Evolutionary conservation across 352 stramenopile genomes (phyloP).

Genomic region (Pythium oligandrum): DNA sequence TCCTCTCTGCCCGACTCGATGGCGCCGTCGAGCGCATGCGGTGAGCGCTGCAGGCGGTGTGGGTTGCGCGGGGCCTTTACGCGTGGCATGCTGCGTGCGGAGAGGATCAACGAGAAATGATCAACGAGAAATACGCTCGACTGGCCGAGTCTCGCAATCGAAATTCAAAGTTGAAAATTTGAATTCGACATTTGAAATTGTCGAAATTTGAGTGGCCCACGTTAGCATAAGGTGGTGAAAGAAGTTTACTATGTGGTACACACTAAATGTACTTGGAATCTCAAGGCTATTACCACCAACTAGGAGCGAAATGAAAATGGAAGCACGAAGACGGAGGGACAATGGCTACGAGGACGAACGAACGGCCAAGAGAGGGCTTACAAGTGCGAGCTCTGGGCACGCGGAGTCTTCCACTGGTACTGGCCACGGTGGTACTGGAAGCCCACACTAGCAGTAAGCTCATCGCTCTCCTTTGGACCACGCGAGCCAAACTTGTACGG

Average conservation of each 20-base stretch:
- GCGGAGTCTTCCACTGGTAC: slow-evolving; percentile 65
- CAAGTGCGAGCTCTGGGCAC: slow-evolving; percentile 36
- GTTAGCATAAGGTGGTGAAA: too few relatives aligned
- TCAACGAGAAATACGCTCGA: too few relatives aligned
- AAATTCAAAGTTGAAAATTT: neutral
- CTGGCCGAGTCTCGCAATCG: too few relatives aligned
- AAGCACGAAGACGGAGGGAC: too few relatives aligned
- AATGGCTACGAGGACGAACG: too few relatives aligned
- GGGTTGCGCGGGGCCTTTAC: slow-evolving; percentile 9
- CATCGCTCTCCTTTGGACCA: slow-evolving; percentile 90
- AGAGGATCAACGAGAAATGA: too few relatives aligned
- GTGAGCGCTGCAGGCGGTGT: slow-evolving; percentile 10
- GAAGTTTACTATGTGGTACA: too few relatives aligned
- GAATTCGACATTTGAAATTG: slow-evolving; percentile 20
- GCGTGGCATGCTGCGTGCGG: slow-evolving; percentile 6
- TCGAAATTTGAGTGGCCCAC: slow-evolving; percentile 8
- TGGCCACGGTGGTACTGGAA: slow-evolving; percentile 76
- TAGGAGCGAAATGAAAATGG: too few relatives aligned
- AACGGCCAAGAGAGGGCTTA: slow-evolving; percentile 15
- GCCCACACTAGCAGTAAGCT: slow-evolving; percentile 54
- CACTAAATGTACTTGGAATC: too few relatives aligned
- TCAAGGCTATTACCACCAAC: too few relatives aligned
- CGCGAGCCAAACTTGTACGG: slow-evolving; percentile 92
- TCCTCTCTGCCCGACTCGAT: too few relatives aligned
- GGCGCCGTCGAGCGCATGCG: neutral